Base-by-base conservation (phyloP, 2,329 filamentous ascomycete species). In the Ceratocystis destructans region DNA sequence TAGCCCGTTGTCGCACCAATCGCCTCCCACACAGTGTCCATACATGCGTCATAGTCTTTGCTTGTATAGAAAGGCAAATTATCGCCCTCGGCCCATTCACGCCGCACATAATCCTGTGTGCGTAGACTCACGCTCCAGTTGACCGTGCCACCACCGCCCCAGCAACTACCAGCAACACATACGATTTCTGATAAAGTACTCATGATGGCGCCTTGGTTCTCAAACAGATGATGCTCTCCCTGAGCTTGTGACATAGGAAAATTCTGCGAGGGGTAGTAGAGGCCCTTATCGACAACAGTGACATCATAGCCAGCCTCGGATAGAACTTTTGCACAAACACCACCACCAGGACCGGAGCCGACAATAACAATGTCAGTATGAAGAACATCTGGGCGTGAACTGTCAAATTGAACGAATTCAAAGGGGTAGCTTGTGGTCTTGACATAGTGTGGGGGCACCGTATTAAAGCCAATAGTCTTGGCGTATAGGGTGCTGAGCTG, bases 271-370 rank as follows among this genome's bases (percentile, higher is more conserved):
- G 85, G 77, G 76, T 88, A 93, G 73, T 94, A 83, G 73, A 92
- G 90, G 1, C 83, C 84, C 73, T 94, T 94, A 70, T 95, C 90
- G 2, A 90, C 86, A 0, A 96, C 89, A 3, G 96, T 74, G 33
- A 96, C 90, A 22, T 79, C 79, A 69, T 88, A 80, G 3, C 88
- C 89, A 0, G 87, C 88, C 74, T 91, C 86, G 8, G 91, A 84
- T 1, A 96, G 77, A 63, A 89, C 87, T 74, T 92, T 92, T 28
- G 92, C 91, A 45, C 82, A 83, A 0, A 96, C 90, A 8, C 82
- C 89, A 50, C 89, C 91, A 69, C 92, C 92, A 71, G 89, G 95
- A 33, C 92, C 92, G 46, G 89, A 94, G 1, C 92, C 92, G 22
- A 96, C 81, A 67, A 96, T 85, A 50, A 96, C 84, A 0, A 96